These are phyloP conservation scores for Boletus sp. DNA, from an alignment of 768 basidiomycete genomes.

Conservation along the genomic window DNA sequence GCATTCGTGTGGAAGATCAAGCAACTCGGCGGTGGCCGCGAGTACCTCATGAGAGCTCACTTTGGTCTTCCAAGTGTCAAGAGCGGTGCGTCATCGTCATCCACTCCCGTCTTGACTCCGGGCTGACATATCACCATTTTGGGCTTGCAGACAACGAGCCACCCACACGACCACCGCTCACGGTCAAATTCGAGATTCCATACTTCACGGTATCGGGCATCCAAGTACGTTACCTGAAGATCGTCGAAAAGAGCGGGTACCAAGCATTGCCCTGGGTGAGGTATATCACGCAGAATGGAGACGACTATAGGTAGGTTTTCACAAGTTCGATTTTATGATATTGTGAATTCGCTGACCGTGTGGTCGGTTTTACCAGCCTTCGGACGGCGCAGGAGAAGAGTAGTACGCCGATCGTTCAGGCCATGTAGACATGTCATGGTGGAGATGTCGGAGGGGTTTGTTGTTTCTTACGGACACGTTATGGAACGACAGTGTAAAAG, in stretches of 20 bases:
- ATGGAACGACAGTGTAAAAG: neutral
- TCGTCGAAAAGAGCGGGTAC: slow-evolving; percentile 98
- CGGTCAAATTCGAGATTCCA: slow-evolving; percentile 97
- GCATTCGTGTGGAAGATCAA: slow-evolving; percentile 99
- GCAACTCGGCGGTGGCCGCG: slow-evolving; percentile 90
- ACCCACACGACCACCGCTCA: slow-evolving; percentile 84
- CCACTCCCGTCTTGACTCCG: neutral
- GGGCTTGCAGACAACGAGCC: slow-evolving; percentile 59
- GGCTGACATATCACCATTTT: slow-evolving; percentile 32
- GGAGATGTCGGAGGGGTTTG: neutral
- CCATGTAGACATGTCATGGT: slow-evolving; percentile 6
- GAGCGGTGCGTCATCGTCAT: slow-evolving; percentile 55
- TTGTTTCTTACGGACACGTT: neutral
- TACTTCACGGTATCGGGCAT: slow-evolving; percentile 98
- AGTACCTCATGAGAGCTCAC: slow-evolving; percentile 97
- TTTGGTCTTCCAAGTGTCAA: slow-evolving; percentile 94
- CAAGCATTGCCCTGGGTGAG: slow-evolving; percentile 95
- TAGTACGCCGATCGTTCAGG: slow-evolving; percentile 53
- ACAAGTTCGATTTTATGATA: neutral
- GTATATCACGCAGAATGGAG: slow-evolving; percentile 89
- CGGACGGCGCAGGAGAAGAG: slow-evolving; percentile 76
- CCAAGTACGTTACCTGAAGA: slow-evolving; percentile 96
- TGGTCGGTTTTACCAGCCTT: slow-evolving; percentile 34
- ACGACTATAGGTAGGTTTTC: slow-evolving; percentile 74
- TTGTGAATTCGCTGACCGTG: neutral